phyloP scores from a whole-genome alignment of 148 eudicot species.

The Camellia lanceoleosa region DNA sequence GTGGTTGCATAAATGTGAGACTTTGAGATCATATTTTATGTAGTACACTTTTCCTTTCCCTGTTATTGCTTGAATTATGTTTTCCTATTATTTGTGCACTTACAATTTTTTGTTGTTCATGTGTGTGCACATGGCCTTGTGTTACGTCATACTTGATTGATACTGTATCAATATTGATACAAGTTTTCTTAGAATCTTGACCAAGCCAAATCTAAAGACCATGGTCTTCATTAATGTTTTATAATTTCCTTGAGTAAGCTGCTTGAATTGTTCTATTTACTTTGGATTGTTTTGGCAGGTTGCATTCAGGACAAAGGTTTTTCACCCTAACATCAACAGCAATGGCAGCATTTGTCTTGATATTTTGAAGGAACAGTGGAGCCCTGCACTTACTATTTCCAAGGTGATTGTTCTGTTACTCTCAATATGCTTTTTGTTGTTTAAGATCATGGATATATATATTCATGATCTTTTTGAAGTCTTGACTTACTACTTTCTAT shows the following conservation, averaged over 20 bases:
- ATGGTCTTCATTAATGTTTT: not conserved
- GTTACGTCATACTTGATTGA: no score
- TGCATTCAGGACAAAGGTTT: constrained; percentile 51
- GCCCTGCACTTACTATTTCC: constrained; percentile 53
- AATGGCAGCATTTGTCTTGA: constrained; percentile 60
- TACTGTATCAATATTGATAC: not conserved
- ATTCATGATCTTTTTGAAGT: not conserved
- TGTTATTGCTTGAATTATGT: not conserved
- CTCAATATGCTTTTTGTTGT: not conserved
- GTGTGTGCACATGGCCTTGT: not conserved
- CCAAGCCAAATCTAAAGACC: not conserved
- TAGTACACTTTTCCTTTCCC: not conserved
- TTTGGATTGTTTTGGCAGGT: constrained; percentile 29
- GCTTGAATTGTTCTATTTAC: not conserved
- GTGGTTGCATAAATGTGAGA: not conserved
- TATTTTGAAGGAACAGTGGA: constrained; percentile 57
- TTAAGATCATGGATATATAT: not conserved
- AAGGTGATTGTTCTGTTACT: constrained; percentile 33
- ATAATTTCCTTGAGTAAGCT: not conserved
- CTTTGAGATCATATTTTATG: not conserved
- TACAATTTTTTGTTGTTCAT: not conserved
- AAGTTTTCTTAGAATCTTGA: not conserved
- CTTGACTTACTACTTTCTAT: not conserved
- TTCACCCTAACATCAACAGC: constrained; percentile 54
- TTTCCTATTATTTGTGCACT: not conserved